These are phyloP conservation scores for Didymella exigua DNA, from an alignment of 2,329 filamentous ascomycete species.

Conservation along the genomic window DNA sequence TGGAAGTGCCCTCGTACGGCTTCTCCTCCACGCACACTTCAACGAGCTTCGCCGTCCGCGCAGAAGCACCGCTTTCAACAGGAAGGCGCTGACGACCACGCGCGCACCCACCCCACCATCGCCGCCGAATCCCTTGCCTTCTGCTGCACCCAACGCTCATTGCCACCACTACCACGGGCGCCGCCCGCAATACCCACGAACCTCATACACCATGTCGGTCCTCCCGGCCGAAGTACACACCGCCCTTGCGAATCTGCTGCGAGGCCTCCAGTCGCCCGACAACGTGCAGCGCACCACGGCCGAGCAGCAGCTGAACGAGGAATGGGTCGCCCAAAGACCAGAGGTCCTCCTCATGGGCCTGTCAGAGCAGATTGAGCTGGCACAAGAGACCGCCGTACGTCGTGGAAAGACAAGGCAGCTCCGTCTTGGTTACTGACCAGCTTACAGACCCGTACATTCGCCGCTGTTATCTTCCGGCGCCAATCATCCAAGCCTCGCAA, in stretches of 20 bases:
- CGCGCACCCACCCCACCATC: slow-evolving; percentile 7
- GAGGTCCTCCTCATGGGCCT: slow-evolving; percentile 92
- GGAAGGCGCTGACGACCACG: slow-evolving; percentile 6
- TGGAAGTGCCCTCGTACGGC: not conserved
- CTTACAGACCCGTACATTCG: slow-evolving; percentile 80
- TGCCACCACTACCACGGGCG: slow-evolving; percentile 22
- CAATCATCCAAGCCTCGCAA: slow-evolving; percentile 91
- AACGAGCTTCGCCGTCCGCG: not conserved
- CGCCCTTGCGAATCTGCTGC: slow-evolving; percentile 83
- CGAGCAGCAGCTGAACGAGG: slow-evolving; percentile 87
- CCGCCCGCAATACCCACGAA: slow-evolving; percentile 24
- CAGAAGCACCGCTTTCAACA: slow-evolving; percentile 6
- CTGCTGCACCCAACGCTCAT: slow-evolving; percentile 5
- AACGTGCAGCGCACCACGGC: slow-evolving; percentile 84
- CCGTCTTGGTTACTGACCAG: slow-evolving; percentile 9
- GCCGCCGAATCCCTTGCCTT: slow-evolving; percentile 11
- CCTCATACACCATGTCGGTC: slow-evolving; percentile 71
- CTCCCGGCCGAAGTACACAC: slow-evolving; percentile 82
- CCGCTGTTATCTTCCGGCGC: slow-evolving; percentile 90
- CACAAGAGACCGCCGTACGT: slow-evolving; percentile 73
- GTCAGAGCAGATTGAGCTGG: slow-evolving; percentile 84
- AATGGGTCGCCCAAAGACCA: slow-evolving; percentile 82
- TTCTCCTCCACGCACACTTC: not conserved
- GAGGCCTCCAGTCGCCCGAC: slow-evolving; percentile 86
- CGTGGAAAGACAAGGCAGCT: not conserved